Evolutionary conservation across 495 filamentous ascomycete genomes (phyloP), one percentile per base, ranked within the genome.

Genomic region (Pyrenopolyporus hunteri): DNA sequence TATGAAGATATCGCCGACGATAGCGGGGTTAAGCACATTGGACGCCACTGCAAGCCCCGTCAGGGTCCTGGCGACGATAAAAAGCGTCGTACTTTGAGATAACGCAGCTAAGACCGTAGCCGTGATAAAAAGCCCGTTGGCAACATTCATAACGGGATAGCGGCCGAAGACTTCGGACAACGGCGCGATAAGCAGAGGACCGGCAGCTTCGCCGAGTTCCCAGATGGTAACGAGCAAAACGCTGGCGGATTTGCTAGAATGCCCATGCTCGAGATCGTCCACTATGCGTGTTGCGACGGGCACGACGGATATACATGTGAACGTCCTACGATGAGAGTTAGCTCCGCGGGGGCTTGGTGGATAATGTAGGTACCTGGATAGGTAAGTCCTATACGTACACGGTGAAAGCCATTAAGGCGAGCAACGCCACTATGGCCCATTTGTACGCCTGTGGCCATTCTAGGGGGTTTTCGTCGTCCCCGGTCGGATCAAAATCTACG

Each of bases 171-270:
- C 63, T 55, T 87, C 84, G 4, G 78, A 82, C 1, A 87, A 69
- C 0, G 84, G 83, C 6, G 83, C 85, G 67, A 86, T 84, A 10
- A 86, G 68, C 1, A 87, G 60, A 0, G 85, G 85, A 1, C 84
- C 84, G 3, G 78, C 78, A 20, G 82, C 84, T 54, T 82, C 79
- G 50, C 80, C 80, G 2, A 82, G 73, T 48, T 82, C 80, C 80
- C 80, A 83, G 69, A 86, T 83, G 8, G 83, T 85, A 14, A 86
- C 82, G 32, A 86, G 76, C 14, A 85, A 70, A 28, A 82, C 76
- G 60, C 72, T 76, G 31, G 79, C 72, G 0, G 78, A 77, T 39
- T 76, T 78, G 63, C 69, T 67, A 4, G 74, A 64, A 56, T 63
- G 67, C 13, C 68, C 64, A 1, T 51, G 39, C 44, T 76, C 66